Base-by-base conservation (phyloP, 2,329 filamentous ascomycete genomes). In the Neonectria ditissima region DNA sequence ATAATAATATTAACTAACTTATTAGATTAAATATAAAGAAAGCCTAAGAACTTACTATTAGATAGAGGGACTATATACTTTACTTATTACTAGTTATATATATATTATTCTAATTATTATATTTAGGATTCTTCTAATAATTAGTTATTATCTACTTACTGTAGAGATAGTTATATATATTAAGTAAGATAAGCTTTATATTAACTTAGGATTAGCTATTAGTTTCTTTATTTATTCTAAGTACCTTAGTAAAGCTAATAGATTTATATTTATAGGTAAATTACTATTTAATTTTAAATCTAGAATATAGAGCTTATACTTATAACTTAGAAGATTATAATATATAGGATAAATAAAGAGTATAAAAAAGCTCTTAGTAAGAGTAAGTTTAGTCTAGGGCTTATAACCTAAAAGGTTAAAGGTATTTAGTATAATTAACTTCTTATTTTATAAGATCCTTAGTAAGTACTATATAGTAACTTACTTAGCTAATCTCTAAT, bases 221-320 rank as follows among this genome's bases (percentile, higher is more conserved):
- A 47, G 44, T 47, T 47, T 44, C 41, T 44, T 47, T 14, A 2
- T 47, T 14, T 28, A 47, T 47, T 47, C 22, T 45, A 47, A 47
- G 22, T 6, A 4, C 24, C 44, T 14, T 47, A 14, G 44, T 14
- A 7, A 47, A 28, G 44, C 44, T 7, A 26, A 26, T 6, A 47
- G 44, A 47, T n/a, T 47, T 9, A 6, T 5, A 7, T 47, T 47
- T 3, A n/a, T 3, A 8, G 22, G 44, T n/a, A 47, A 6, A 13
- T 47, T 3, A 47, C 22, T 2, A 47, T 14, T 47, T 6, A 47
- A 47, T 47, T 47, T 47, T 14, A 47, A 47, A 47, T 47, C 22
- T 6, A 47, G 44, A 47, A 47, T n/a, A 47, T 4, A 14, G 22
- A 47, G 44, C 22, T 24, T 47, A 7, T 47, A 47, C 22, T 47